Percentiles rank a stretch among this genome's conserved stretches.
phyloP scores from a whole-genome alignment of 2,329 filamentous ascomycete genomes.

The Colletotrichum filicis region DNA sequence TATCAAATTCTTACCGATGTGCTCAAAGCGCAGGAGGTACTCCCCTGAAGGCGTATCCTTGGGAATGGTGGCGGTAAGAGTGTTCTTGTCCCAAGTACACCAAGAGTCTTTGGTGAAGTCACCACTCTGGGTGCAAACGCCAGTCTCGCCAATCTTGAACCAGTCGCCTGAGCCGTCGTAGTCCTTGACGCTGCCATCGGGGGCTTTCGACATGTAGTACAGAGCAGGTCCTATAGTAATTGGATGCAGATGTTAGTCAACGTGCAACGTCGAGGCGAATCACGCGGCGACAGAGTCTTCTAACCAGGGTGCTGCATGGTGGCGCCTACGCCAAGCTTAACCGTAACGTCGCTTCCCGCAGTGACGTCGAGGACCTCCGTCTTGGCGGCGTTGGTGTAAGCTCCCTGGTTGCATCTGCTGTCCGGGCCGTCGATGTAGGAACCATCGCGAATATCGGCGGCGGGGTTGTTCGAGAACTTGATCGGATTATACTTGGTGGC shows the following conservation, averaged over 20 bases:
- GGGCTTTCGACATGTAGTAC: constrained; percentile 42
- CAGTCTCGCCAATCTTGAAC: constrained; percentile 41
- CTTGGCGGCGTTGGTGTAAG: constrained; percentile 37
- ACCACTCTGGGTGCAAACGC: constrained; percentile 35
- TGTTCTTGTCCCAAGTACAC: constrained; percentile 38
- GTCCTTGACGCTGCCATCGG: constrained; percentile 39
- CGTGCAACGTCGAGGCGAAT: not conserved
- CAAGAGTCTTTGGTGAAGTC: constrained; percentile 39
- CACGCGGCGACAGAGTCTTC: constrained; percentile 9
- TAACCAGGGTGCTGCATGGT: constrained; percentile 38
- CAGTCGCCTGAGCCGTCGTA: constrained; percentile 43
- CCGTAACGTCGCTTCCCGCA: constrained; percentile 38
- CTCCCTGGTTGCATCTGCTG: constrained; percentile 44
- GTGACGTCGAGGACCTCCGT: constrained; percentile 39
- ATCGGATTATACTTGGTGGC: constrained; percentile 41
- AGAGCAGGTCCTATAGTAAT: constrained; percentile 35
- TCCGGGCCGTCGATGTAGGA: constrained; percentile 39
- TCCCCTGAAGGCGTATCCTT: constrained; percentile 48
- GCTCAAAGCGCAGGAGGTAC: constrained; percentile 48
- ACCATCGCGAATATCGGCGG: constrained; percentile 39
- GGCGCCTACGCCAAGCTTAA: constrained; percentile 37
- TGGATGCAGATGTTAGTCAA: not conserved
- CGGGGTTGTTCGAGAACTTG: constrained; percentile 42
- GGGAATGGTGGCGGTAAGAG: constrained; percentile 48
- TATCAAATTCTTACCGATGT: constrained; percentile 41